Evolutionary conservation across 495 filamentous ascomycete genomes (phyloP).

Genomic region (Lasiosphaeris hirsuta): DNA sequence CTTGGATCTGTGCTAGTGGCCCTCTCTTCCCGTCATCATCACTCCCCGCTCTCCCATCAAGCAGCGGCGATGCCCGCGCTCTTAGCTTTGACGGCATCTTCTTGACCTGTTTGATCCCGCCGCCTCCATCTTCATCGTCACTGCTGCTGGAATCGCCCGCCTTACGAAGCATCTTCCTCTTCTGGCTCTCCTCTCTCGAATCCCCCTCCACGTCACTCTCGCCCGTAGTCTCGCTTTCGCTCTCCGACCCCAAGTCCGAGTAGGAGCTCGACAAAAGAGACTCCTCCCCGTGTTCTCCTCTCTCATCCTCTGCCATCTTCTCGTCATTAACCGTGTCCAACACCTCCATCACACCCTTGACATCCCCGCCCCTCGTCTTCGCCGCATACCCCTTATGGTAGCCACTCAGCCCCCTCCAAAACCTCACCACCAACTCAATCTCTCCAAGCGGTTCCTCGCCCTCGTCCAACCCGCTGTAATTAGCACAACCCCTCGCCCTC

Average conservation of each 20-base stretch:
- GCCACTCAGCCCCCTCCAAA: slow-evolving; percentile 57
- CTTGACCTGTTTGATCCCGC: slow-evolving; percentile 22
- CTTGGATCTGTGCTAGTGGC: slow-evolving; percentile 38
- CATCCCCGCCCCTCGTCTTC: slow-evolving; percentile 43
- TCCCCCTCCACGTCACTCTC: not conserved
- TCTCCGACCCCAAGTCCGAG: slow-evolving; percentile 26
- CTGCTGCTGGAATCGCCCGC: slow-evolving; percentile 9
- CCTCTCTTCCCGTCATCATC: slow-evolving; percentile 43
- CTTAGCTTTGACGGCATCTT: slow-evolving; percentile 21
- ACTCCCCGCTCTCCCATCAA: slow-evolving; percentile 24
- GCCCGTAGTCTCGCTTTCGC: slow-evolving; percentile 15
- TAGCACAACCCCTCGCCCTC: slow-evolving; percentile 36
- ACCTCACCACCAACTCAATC: slow-evolving; percentile 50
- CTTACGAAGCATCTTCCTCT: slow-evolving; percentile 24
- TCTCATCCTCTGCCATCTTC: slow-evolving; percentile 39
- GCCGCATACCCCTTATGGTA: slow-evolving; percentile 52
- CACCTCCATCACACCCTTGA: slow-evolving; percentile 60
- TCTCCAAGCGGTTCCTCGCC: slow-evolving; percentile 51
- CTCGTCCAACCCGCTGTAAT: slow-evolving; percentile 38
- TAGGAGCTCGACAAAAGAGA: slow-evolving; percentile 7
- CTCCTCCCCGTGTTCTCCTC: slow-evolving; percentile 24
- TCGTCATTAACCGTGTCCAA: slow-evolving; percentile 57
- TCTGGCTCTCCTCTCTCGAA: slow-evolving; percentile 20
- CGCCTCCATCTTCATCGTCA: slow-evolving; percentile 2
- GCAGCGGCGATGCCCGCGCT: slow-evolving; percentile 10